phyloP scores from a whole-genome alignment of 1,284 basidiomycete species.

The Austropuccinia psidii region DNA sequence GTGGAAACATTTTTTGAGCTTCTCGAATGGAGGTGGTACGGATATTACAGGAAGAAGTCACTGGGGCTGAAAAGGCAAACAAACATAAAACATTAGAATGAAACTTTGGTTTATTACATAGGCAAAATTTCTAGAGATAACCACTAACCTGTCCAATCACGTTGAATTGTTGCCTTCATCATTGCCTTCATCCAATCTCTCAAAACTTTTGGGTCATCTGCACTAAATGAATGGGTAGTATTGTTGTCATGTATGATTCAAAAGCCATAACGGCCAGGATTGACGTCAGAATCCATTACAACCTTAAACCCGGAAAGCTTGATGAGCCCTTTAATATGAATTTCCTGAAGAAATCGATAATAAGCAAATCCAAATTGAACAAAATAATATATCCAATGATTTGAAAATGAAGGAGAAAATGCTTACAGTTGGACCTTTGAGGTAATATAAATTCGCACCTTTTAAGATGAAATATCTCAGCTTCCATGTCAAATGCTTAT shows the following conservation, averaged over 20 bases:
- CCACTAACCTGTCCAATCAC: constrained; percentile 77
- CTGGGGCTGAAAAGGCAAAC: constrained; percentile 74
- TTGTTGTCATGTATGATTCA: constrained; percentile 81
- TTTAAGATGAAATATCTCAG: constrained; percentile 87
- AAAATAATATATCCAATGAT: neutral
- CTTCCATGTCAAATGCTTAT: constrained; percentile 91
- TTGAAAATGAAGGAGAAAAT: neutral
- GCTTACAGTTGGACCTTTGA: constrained; percentile 66
- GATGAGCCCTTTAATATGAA: constrained; percentile 89
- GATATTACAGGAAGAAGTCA: constrained; percentile 93
- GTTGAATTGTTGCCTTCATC: constrained; percentile 94
- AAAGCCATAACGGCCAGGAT: constrained; percentile 92
- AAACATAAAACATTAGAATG: no score
- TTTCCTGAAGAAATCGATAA: constrained; percentile 63
- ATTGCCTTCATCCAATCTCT: constrained; percentile 99
- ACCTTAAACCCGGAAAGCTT: constrained; percentile 88
- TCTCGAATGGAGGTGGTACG: constrained; percentile 90
- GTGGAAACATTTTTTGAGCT: constrained; percentile 90
- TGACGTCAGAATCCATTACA: constrained; percentile 80
- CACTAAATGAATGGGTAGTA: constrained; percentile 83
- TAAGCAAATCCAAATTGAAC: no score
- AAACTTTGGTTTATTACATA: no score
- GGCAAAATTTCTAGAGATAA: no score
- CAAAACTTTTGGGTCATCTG: constrained; percentile 71
- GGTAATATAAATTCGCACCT: constrained; percentile 76